Percentiles rank a stretch among this genome's conserved stretches.
These are phyloP conservation scores for Fusarium nisikadoi DNA, from an alignment of 2,329 filamentous ascomycete species.

Conservation along the genomic window DNA sequence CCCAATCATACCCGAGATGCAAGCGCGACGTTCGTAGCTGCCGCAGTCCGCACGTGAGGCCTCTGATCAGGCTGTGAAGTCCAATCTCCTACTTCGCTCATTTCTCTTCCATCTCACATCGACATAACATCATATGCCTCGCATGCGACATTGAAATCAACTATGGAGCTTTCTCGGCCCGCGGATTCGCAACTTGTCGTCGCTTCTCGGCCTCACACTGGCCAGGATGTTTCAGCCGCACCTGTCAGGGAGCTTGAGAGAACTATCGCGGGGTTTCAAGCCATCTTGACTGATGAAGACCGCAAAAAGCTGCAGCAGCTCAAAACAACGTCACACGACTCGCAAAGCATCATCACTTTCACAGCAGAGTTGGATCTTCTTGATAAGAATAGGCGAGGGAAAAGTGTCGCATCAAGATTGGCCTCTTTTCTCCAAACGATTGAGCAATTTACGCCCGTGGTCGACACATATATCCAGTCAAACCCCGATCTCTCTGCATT, in stretches of 20 bases:
- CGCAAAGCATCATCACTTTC: conserved; percentile 26
- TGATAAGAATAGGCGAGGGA: conserved; percentile 9
- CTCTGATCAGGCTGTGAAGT: background rate
- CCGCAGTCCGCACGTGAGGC: background rate
- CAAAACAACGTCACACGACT: conserved; percentile 3
- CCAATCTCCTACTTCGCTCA: no score
- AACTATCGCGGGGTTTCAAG: conserved; percentile 15
- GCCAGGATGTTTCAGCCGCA: background rate
- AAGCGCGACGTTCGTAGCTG: background rate
- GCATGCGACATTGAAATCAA: no score
- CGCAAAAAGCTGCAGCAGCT: conserved; percentile 16
- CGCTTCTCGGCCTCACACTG: background rate
- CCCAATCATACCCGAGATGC: background rate
- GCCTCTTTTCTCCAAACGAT: conserved; percentile 27
- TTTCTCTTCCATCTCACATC: background rate
- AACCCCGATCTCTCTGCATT: conserved; percentile 17
- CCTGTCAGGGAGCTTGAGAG: background rate
- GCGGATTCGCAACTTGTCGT: fast-evolving
- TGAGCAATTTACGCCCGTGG: conserved; percentile 17
- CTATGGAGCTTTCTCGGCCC: background rate
- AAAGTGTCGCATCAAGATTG: conserved; percentile 19
- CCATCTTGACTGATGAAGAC: conserved; percentile 13
- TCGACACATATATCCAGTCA: conserved; percentile 16
- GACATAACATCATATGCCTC: fast-evolving
- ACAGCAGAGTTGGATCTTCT: conserved; percentile 17